Conservation (phyloP, 2,329 filamentous ascomycete genomes). For the Fonsecaea erecta region DNA sequence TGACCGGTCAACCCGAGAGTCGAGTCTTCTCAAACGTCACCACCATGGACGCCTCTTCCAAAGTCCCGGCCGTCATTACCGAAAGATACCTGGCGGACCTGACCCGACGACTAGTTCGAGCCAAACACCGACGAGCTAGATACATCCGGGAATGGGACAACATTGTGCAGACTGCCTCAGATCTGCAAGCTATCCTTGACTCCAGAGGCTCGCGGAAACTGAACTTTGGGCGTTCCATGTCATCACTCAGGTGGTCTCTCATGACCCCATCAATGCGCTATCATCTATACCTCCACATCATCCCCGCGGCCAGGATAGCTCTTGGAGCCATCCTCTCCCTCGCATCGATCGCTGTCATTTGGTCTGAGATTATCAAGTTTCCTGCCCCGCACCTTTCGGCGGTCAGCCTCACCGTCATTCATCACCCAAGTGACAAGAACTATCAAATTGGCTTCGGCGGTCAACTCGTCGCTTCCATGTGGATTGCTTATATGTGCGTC, state of each 20-base stretch:
- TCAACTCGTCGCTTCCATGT: constrained; percentile 80
- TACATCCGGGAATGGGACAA: constrained; percentile 86
- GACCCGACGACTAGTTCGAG: constrained; percentile 78
- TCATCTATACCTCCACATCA: constrained; percentile 71
- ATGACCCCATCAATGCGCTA: constrained; percentile 84
- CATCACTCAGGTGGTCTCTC: constrained; percentile 62
- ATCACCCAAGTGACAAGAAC: constrained; percentile 71
- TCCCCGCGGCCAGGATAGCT: constrained; percentile 69
- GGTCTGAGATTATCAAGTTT: constrained; percentile 91
- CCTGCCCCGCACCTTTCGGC: constrained; percentile 76
- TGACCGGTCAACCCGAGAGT: constrained; percentile 69
- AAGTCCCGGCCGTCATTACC: constrained; percentile 81
- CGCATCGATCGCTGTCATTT: constrained; percentile 82
- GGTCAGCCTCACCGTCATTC: constrained; percentile 62
- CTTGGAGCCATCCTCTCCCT: constrained; percentile 71
- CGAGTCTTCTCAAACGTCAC: constrained; percentile 49
- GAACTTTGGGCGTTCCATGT: constrained; percentile 68
- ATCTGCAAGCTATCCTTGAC: constrained; percentile 81
- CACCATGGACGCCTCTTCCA: constrained; percentile 47
- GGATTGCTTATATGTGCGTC: constrained; percentile 96
- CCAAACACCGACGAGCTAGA: constrained; percentile 79
- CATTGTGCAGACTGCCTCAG: constrained; percentile 73
- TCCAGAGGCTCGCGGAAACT: constrained; percentile 79
- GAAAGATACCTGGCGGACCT: constrained; percentile 91
- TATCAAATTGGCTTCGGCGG: constrained; percentile 83